Evolutionary conservation across 2,329 filamentous ascomycete species (phyloP).

Genomic region (Chalara sp.): DNA sequence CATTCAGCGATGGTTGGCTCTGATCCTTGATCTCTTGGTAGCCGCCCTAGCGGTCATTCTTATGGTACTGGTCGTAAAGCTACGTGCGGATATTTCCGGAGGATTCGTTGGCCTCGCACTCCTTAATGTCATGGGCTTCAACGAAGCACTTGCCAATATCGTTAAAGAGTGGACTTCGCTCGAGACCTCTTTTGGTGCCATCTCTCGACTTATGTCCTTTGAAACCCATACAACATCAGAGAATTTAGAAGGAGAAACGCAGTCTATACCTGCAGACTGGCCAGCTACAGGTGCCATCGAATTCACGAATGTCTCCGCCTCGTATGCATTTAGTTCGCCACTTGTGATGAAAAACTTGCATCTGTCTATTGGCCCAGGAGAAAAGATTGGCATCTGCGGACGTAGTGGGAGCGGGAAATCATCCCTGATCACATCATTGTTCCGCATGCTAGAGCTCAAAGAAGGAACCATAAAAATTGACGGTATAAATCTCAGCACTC

Average conservation of each 20-base stretch:
- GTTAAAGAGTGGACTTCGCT: conserved; percentile 21
- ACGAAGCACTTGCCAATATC: conserved; percentile 14
- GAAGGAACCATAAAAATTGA: conserved; percentile 39
- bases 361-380: conserved; percentile 44
- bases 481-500: conserved; percentile 35
- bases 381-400: conserved; percentile 43
- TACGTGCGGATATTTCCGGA: conserved; percentile 21
- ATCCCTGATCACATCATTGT: conserved; percentile 38
- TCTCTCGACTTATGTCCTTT: conserved; percentile 17
- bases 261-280: conserved; percentile 15
- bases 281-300: conserved; percentile 24
- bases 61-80: conserved; percentile 28
- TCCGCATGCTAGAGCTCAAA: conserved; percentile 41
- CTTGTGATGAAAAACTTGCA: conserved; percentile 23
- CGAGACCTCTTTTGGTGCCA: conserved; percentile 23
- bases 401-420: conserved; percentile 36
- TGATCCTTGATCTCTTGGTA: conserved; percentile 29
- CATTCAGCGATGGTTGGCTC: conserved; percentile 50
- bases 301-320: conserved; percentile 25
- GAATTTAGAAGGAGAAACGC: conserved; percentile 10
- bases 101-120: conserved; percentile 26
- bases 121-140: conserved; percentile 24
- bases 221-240: conserved; percentile 11
- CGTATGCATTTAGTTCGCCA: conserved; percentile 20
- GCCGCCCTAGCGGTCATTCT: conserved; percentile 25